Conservation (phyloP, 169 alveolate genomes). For the Babesia bigemina region DNA sequence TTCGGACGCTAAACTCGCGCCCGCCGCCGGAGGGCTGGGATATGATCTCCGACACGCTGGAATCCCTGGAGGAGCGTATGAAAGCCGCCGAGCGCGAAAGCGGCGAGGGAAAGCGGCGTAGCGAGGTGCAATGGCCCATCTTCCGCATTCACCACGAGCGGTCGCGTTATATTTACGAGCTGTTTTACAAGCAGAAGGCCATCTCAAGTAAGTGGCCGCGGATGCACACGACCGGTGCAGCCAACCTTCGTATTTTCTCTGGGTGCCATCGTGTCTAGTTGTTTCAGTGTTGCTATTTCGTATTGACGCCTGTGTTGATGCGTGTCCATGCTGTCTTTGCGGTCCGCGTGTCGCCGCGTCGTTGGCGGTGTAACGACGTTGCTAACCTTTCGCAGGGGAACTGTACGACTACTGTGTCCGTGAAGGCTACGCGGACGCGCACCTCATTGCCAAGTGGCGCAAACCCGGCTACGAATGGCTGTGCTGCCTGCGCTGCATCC, state of each 20-base stretch:
- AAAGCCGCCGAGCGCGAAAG: constrained; percentile 94
- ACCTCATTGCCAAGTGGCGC: constrained; percentile 98
- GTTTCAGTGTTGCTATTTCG: no score
- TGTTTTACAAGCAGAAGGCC: constrained; percentile 90
- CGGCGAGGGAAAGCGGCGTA: constrained; percentile 93
- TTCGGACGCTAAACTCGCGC: constrained; percentile 77
- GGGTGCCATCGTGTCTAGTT: no score
- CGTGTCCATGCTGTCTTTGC: not conserved
- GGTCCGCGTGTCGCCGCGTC: not conserved
- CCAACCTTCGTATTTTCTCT: no score
- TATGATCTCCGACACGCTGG: constrained; percentile 87
- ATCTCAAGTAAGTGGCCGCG: constrained; percentile 83
- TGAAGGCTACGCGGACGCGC: constrained; percentile 96
- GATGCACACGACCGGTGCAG: not conserved
- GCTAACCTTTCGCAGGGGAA: constrained; percentile 77
- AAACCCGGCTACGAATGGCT: constrained; percentile 97
- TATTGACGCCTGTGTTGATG: no score
- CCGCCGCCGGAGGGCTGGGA: constrained; percentile 96
- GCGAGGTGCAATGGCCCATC: constrained; percentile 96
- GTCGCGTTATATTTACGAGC: constrained; percentile 92
- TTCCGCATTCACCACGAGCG: constrained; percentile 94
- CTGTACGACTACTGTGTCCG: constrained; percentile 94
- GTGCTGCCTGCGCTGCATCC: constrained; percentile 95
- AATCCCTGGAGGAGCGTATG: constrained; percentile 91
- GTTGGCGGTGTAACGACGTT: no score